Evolutionary conservation across 306 rosid genomes (phyloP).

Genomic region (Rosa rugosa): DNA sequence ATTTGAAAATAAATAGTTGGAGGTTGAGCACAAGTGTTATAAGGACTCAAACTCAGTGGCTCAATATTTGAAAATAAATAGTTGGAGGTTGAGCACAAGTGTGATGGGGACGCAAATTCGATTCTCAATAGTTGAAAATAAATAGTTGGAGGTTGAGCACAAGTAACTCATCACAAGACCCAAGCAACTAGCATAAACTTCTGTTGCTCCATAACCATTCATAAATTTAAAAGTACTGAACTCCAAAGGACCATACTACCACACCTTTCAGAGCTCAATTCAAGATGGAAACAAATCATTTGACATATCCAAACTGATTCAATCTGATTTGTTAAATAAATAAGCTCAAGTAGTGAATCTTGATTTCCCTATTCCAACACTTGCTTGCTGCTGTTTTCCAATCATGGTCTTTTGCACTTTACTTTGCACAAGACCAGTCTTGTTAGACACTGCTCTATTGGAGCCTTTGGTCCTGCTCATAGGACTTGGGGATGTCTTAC

Average conservation of each 20-base stretch:
- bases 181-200: too few species aligned
- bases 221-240: too few species aligned
- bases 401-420: neutral
- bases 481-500: slow-evolving; percentile 21
- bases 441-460: neutral
- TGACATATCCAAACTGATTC: neutral
- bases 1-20: neutral
- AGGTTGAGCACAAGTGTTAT: neutral
- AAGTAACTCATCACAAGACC: too few species aligned
- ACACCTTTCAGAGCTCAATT: neutral
- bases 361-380: slow-evolving; percentile 6
- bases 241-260: neutral
- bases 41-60: too few species aligned
- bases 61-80: too few species aligned
- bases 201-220: too few species aligned
- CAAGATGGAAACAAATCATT: slow-evolving; percentile 17
- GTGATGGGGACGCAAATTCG: too few species aligned
- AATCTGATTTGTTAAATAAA: neutral
- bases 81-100: too few species aligned
- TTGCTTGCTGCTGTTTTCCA: slow-evolving; percentile 4
- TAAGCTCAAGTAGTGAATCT: slow-evolving; percentile 6
- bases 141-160: too few species aligned
- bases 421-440: neutral
- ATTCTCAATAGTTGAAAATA: too few species aligned
- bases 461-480: slow-evolving; percentile 15